These are phyloP conservation scores for Pestalotiopsis sp. DNA, from an alignment of 2,329 filamentous ascomycete species.

Conservation along the genomic window DNA sequence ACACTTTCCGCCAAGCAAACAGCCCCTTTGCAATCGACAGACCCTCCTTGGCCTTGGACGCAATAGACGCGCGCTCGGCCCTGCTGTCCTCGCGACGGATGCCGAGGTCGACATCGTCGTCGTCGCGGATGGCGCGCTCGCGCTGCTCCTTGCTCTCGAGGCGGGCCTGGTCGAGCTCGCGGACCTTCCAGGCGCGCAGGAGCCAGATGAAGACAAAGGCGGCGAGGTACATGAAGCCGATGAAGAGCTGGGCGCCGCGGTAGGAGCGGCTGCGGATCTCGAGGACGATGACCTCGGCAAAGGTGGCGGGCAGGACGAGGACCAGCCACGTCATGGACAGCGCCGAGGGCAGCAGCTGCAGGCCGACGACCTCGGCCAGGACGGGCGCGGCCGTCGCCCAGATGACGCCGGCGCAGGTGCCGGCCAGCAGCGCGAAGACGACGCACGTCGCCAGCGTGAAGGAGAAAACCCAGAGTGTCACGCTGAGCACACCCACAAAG, in stretches of 20 bases:
- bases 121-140: conserved; percentile 29
- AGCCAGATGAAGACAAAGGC: conserved; percentile 49
- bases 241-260: conserved; percentile 59
- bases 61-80: conserved; percentile 18
- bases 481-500: conserved; percentile 63
- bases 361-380: conserved; percentile 73
- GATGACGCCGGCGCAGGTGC: conserved; percentile 70
- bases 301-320: conserved; percentile 72
- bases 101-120: conserved; percentile 19
- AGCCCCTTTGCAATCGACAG: conserved; percentile 26
- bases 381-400: conserved; percentile 73
- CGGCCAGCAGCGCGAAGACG: conserved; percentile 70
- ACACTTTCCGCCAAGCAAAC: conserved; percentile 19
- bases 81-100: conserved; percentile 19
- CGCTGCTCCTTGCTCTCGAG: conserved; percentile 29
- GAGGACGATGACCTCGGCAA: conserved; percentile 66
- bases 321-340: conserved; percentile 74
- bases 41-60: conserved; percentile 20
- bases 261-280: conserved; percentile 54
- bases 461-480: conserved; percentile 74
- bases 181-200: conserved; percentile 46
- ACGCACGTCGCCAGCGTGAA: conserved; percentile 67
- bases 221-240: conserved; percentile 62
- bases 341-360: conserved; percentile 67
- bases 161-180: conserved; percentile 36